A percentile compares a stretch with the other conserved stretches of the same genome.
These are phyloP conservation scores for Lavandula angustifolia DNA, from an alignment of 257 asterid species.

Conservation along the genomic window DNA sequence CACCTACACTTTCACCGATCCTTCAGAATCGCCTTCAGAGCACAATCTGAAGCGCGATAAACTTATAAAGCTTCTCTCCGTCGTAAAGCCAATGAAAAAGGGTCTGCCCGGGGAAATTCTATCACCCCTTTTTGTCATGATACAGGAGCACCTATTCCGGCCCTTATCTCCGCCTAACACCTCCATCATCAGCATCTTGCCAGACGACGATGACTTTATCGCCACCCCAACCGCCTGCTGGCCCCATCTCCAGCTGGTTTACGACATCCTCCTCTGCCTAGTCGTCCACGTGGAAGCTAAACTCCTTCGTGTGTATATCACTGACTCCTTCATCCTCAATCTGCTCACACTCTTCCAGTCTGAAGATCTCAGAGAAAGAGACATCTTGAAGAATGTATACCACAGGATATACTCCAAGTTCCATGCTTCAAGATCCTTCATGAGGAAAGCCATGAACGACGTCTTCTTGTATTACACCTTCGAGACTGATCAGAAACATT, in stretches of 20 bases:
- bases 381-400: conserved; percentile 60
- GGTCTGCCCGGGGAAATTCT: conserved; percentile 39
- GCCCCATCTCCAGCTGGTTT: conserved; percentile 72
- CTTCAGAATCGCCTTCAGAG: conserved; percentile 58
- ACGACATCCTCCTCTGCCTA: conserved; percentile 61
- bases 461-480: conserved; percentile 57
- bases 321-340: conserved; percentile 51
- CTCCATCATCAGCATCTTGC: conserved; percentile 41
- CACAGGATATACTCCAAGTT: conserved; percentile 65
- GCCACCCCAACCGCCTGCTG: conserved; percentile 55
- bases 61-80: conserved; percentile 53
- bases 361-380: conserved; percentile 73
- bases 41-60: conserved; percentile 62
- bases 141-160: conserved; percentile 65
- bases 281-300: conserved; percentile 39
- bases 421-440: conserved; percentile 58
- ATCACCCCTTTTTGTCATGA: conserved; percentile 57
- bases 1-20: conserved; percentile 54
- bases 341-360: conserved; percentile 70
- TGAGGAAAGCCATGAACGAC: conserved; percentile 77
- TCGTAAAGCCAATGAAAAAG: conserved; percentile 41
- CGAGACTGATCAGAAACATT: conserved; percentile 56
- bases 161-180: conserved; percentile 55
- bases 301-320: conserved; percentile 39
- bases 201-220: conserved; percentile 62